Base-by-base conservation (phyloP, 2,329 filamentous ascomycete species). In the Pestalotiopsis sp. region DNA sequence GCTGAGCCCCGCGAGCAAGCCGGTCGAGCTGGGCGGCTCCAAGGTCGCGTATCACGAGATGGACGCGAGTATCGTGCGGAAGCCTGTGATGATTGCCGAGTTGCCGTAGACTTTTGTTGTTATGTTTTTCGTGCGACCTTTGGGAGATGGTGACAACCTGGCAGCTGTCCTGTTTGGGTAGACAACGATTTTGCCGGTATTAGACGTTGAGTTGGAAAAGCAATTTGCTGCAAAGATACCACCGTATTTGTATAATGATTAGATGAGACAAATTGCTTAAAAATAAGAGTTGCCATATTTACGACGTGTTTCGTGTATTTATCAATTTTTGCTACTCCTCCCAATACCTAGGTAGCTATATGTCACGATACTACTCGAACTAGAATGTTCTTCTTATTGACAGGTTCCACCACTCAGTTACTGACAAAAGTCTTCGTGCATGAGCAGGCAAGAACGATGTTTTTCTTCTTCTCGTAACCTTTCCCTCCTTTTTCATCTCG, bases 61-160 rank as follows among this genome's bases (percentile, higher is more conserved):
- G 59, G 31, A 61, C 12, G 36, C 59, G 3, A 20, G 59, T 20
- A 52, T 64, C 36, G 6, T 23, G 12, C n/a, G 61, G 61, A 64
- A 64, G 36, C 61, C 61, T 31, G 27, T 31, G 12, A n/a, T 64
- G 5, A 27, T 64, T 11, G 61, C 61, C n/a, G 61, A 64, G 41
- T 52, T 64, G 20, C 61, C 61, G 5, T 52, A n/a, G 9, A 9
- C 2, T 52, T n/a, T 6, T n/a, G 6, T 9, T 52, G 7, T n/a
- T 9, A 9, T 52, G 6, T 52, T n/a, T n/a, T 13, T n/a, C 20
- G 14, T 9, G 17, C 11, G 0, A 9, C n/a, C 6, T 17, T n/a
- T n/a, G 7, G 5, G 45, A 1, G 17, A 52, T 2, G 2, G 14
- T 17, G 5, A n/a, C 4, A 31, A 6, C 7, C 27, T 31, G 27